Evolutionary conservation across 352 stramenopile genomes (phyloP).

Genomic region (Elongisporangium undulatum): DNA sequence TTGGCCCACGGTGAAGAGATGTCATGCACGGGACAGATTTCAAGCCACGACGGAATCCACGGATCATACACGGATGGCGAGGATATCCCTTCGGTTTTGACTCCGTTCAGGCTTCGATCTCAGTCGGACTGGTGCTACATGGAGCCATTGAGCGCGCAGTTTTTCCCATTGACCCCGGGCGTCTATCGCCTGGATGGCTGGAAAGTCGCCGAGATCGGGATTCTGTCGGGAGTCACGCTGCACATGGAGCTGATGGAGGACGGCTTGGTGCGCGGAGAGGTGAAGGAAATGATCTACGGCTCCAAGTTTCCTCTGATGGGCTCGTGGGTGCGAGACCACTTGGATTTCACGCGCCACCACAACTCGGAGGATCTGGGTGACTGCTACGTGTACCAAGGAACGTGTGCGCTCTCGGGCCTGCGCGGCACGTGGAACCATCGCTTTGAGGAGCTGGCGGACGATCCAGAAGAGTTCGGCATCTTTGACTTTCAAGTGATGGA

Average conservation of each 20-base stretch:
- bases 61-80: not conserved
- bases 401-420: conserved; percentile 23
- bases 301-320: conserved; percentile 30
- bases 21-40: not conserved
- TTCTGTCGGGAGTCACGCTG: conserved; percentile 50
- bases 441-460: not conserved
- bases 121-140: not conserved
- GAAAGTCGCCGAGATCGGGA: conserved; percentile 50
- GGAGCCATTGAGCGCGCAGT: conserved; percentile 14
- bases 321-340: conserved; percentile 28
- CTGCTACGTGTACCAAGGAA: conserved; percentile 51
- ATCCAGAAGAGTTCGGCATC: conserved; percentile 23
- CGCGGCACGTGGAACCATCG: conserved; percentile 53
- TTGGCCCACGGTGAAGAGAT: not conserved
- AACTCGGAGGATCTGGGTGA: conserved; percentile 23
- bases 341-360: not conserved
- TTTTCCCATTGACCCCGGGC: conserved; percentile 47
- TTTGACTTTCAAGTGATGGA: conserved; percentile 30
- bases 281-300: conserved; percentile 24
- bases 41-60: not conserved
- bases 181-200: conserved; percentile 41
- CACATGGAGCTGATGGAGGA: conserved; percentile 28
- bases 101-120: not conserved
- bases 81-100: not conserved
- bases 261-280: conserved; percentile 34